Conservation (phyloP, 1,139 yeast genomes). For the Diutina neorugosa region DNA sequence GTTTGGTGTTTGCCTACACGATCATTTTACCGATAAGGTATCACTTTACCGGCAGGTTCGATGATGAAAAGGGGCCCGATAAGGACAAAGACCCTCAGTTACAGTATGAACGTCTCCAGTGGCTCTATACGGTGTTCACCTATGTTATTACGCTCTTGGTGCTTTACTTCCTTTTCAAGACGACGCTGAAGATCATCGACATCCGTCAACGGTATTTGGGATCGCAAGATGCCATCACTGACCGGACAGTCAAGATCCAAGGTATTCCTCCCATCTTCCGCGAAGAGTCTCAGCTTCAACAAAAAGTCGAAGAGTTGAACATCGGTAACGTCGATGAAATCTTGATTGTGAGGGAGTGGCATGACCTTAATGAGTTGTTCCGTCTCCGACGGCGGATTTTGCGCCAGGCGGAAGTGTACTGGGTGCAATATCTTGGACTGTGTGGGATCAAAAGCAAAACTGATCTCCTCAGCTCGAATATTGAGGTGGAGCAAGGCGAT, state of each 20-base stretch:
- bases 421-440: slow-evolving; percentile 59
- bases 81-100: neutral
- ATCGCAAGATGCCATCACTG: slow-evolving; percentile 81
- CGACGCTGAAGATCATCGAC: slow-evolving; percentile 58
- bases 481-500: slow-evolving; percentile 1
- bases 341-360: slow-evolving; percentile 81
- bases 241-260: slow-evolving; percentile 76
- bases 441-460: slow-evolving; percentile 19
- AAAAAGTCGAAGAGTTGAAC: slow-evolving; percentile 64
- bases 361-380: slow-evolving; percentile 51
- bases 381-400: slow-evolving; percentile 43
- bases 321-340: slow-evolving; percentile 72
- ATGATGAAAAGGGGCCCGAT: slow-evolving; percentile 2
- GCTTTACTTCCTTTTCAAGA: slow-evolving; percentile 47
- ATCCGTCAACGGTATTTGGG: slow-evolving; percentile 80
- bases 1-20: slow-evolving; percentile 50
- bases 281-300: slow-evolving; percentile 51
- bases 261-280: slow-evolving; percentile 85
- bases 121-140: slow-evolving; percentile 72
- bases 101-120: slow-evolving; percentile 11
- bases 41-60: slow-evolving; percentile 37
- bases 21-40: slow-evolving; percentile 67
- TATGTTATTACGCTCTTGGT: slow-evolving; percentile 70
- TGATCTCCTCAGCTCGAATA: slow-evolving; percentile 15
- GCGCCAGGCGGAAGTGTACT: slow-evolving; percentile 50